Conservation (phyloP, 2,329 filamentous ascomycete species). For the Ophiostoma ulmi region DNA sequence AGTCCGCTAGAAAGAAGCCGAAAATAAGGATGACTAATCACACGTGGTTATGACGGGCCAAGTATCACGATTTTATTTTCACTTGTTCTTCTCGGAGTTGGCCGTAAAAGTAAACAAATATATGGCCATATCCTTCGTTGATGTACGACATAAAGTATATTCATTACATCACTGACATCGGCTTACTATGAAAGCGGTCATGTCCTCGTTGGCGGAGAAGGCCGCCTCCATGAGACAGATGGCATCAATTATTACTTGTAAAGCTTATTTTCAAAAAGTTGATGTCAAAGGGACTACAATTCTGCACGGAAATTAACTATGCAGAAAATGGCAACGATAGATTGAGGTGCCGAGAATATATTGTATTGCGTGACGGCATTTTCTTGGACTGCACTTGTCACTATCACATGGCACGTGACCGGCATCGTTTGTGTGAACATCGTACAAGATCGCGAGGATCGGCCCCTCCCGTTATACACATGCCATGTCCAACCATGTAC, state of each 20-base stretch:
- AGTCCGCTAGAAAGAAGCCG: too few relatives aligned
- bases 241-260: neutral
- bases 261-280: too few relatives aligned
- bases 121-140: neutral
- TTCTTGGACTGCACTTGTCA: too few relatives aligned
- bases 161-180: neutral
- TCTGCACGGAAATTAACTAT: too few relatives aligned
- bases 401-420: too few relatives aligned
- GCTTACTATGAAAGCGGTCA: neutral
- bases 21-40: neutral
- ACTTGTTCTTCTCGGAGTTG: neutral
- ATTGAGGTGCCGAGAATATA: neutral
- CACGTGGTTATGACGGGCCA: too few relatives aligned
- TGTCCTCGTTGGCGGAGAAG: constrained; percentile 6
- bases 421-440: too few relatives aligned
- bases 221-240: neutral
- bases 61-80: neutral
- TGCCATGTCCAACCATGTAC: too few relatives aligned
- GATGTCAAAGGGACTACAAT: too few relatives aligned
- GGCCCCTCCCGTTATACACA: too few relatives aligned
- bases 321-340: too few relatives aligned
- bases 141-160: neutral
- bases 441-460: too few relatives aligned
- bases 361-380: neutral
- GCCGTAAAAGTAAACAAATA: neutral